phyloP scores from a whole-genome alignment of 495 filamentous ascomycete genomes.

The Parathielavia hyrcaniae region DNA sequence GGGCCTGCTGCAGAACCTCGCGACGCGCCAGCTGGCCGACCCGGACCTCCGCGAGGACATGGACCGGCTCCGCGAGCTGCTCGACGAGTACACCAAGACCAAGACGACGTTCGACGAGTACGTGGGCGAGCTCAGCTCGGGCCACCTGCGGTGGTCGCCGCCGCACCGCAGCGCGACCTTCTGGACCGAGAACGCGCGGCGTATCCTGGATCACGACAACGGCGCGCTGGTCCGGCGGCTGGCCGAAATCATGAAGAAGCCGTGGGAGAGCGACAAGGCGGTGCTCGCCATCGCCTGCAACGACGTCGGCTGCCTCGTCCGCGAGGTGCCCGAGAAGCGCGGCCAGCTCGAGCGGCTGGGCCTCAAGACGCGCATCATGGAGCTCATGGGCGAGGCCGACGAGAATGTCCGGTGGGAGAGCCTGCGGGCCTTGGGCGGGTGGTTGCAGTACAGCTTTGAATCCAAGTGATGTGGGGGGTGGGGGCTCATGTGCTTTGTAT shows the following conservation, averaged over 20 bases:
- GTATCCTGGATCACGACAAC: slow-evolving; percentile 78
- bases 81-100: slow-evolving; percentile 91
- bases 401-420: slow-evolving; percentile 94
- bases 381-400: slow-evolving; percentile 84
- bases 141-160: slow-evolving; percentile 90
- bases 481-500: neutral
- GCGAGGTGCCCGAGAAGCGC: slow-evolving; percentile 82
- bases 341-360: slow-evolving; percentile 81
- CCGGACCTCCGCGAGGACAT: slow-evolving; percentile 86
- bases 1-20: slow-evolving; percentile 69
- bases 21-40: slow-evolving; percentile 78
- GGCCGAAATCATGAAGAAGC: slow-evolving; percentile 76
- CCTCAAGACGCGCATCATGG: slow-evolving; percentile 87
- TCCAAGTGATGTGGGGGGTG: slow-evolving; percentile 32
- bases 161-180: slow-evolving; percentile 85
- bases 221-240: slow-evolving; percentile 75
- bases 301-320: slow-evolving; percentile 82
- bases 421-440: slow-evolving; percentile 84
- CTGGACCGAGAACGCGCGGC: slow-evolving; percentile 92
- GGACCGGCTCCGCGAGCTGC: slow-evolving; percentile 61
- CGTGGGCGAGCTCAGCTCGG: slow-evolving; percentile 77
- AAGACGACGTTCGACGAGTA: slow-evolving; percentile 98
- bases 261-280: slow-evolving; percentile 89
- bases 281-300: slow-evolving; percentile 95
- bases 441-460: slow-evolving; percentile 87